Base-by-base conservation (phyloP, 2,329 filamentous ascomycete genomes). In the Arthrobotrys sphaeroides region DNA sequence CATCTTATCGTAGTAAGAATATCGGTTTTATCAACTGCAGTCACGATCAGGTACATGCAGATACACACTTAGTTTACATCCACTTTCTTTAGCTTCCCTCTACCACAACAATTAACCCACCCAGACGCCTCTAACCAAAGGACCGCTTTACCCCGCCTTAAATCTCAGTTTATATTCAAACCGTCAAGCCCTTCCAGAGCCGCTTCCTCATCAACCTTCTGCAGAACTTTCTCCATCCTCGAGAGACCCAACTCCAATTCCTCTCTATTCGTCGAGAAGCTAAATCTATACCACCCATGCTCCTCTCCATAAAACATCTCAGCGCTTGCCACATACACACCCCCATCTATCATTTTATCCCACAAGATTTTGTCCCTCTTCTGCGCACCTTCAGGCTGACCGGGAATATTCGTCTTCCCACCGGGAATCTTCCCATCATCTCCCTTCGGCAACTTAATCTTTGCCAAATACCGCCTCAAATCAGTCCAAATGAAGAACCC, bases 401-500 rank as follows among this genome's bases (percentile, higher is more conserved):
- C 49, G 4, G 73, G 73, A 18, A 77, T 60, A 70, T 77, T 77
- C 18, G 64, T 69, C 38, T 64, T 47, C 16, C 73, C 53, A 38
- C 60, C 60, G 1, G 62, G 62, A n/a, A 76, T 36, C 36, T 67
- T 67, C 26, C 67, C 67, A 22, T 74, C 60, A 42, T 75, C 61
- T 18, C 64, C 62, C 24, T 72, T 36, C 16, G 72, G 72, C 20
- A 76, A 18, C 22, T 69, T 72, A 12, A 66, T 60, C 28, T 61
- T 68, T 6, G 49, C 53, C 38, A 77, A 43, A 51, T 65, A 73
- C 43, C 42, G 33, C 0, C 81, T 81, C 1, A 89, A 78, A 78
- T 88, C 83, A 1, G 87, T 80, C 83, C 85, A 88, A 1, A 89
- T 76, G 78, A 89, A 89, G 78, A 88, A 88, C 0, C 85, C 87